Evolutionary conservation across 495 filamentous ascomycete genomes (phyloP).

Genomic region (Darksidea phi): DNA sequence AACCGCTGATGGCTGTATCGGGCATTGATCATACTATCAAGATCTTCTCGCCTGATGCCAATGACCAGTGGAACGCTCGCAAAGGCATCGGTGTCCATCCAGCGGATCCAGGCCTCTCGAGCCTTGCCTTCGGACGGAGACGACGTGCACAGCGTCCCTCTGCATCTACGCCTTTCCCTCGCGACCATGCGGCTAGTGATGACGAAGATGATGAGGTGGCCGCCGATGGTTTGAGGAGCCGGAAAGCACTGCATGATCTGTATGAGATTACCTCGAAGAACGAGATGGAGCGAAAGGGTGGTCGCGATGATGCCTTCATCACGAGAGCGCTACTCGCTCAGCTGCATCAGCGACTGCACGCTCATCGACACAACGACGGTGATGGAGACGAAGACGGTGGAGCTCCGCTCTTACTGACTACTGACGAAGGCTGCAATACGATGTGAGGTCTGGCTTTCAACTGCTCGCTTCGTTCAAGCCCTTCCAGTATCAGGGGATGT

Average conservation of each 20-base stretch:
- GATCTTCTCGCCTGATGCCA: conserved; percentile 66
- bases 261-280: conserved; percentile 67
- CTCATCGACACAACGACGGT: conserved; percentile 31
- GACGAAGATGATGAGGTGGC: conserved; percentile 36
- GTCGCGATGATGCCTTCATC: conserved; percentile 60
- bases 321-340: conserved; percentile 64
- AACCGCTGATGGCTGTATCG: conserved; percentile 66
- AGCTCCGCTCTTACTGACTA: conserved; percentile 45
- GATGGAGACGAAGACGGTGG: conserved; percentile 35
- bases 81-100: conserved; percentile 54
- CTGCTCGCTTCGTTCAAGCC: too few species aligned
- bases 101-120: conserved; percentile 45
- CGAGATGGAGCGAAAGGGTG: conserved; percentile 60
- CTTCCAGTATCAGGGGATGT: too few species aligned
- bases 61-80: conserved; percentile 58
- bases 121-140: conserved; percentile 34
- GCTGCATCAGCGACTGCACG: conserved; percentile 51
- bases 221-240: conserved; percentile 51
- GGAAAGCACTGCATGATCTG: conserved; percentile 59
- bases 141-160: conserved; percentile 19
- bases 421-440: conserved; percentile 38
- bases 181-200: conserved; percentile 23
- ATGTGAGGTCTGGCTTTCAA: not conserved
- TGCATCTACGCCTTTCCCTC: not conserved
- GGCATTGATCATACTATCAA: conserved; percentile 77